Evolutionary conservation across 2,329 filamentous ascomycete genomes (phyloP), one percentile per base, ranked within the genome.

Genomic region (Ascomycota sp.): DNA sequence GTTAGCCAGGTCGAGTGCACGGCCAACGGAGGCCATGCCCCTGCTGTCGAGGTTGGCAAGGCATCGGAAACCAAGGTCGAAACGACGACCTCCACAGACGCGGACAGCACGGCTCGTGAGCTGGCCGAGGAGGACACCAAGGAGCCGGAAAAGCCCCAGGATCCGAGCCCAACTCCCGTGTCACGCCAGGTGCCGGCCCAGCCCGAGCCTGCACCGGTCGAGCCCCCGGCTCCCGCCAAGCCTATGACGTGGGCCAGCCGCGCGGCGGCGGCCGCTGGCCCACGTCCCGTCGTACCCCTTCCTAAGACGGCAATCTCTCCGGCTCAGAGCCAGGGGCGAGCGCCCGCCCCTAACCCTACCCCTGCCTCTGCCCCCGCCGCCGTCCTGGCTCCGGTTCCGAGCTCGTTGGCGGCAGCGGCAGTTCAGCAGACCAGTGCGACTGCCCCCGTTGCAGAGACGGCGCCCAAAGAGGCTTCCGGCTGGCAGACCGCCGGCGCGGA

Each of bases 401-500:
- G 15, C 13, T 17, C 25, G 13, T 4, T 56, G 27, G 50, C 64
- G 30, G 35, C 56, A n/a, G 43, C 53, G 20, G 19, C 35, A 20
- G 17, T 40, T 54, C 30, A 27, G 23, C 24, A 13, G 13, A 35
- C 53, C 20, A 27, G 13, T 7, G 39, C 55, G 28, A 42, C 58
- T 28, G 39, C 56, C 29, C 36, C 55, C 23, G 38, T 57, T 28
- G 43, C 56, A 28, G 50, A 58, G 48, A 46, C 43, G 25, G 43
- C 57, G 20, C 43, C 41, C 38, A 72, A 64, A 62, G 68, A 77
- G 36, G 29, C 35, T 8, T 37, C 53, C 23, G 59, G 60, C 35
- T 98, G 89, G 89, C 86, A 93, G 54, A 86, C 79, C 29, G 86
- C 80, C 32, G 75, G 76, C 33, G 68, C 72, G 32, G 78, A 92